Conservation (phyloP, 148 eudicot genomes). For the Camellia japonica region DNA sequence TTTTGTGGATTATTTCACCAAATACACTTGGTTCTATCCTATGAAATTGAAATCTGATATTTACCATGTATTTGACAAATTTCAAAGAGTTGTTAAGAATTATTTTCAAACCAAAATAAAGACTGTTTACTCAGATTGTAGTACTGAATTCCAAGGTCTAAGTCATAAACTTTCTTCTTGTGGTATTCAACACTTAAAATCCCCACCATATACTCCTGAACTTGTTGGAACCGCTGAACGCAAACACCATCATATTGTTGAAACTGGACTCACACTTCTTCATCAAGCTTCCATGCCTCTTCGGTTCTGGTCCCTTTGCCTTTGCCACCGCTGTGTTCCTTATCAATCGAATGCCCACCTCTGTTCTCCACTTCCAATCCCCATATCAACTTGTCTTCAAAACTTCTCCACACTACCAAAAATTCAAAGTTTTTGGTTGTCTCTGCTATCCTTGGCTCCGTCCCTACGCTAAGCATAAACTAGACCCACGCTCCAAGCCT, state of each 20-base stretch:
- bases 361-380: not conserved
- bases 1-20: not conserved
- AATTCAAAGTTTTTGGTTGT: not conserved
- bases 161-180: not conserved
- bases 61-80: not conserved
- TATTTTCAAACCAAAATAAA: not conserved
- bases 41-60: constrained; percentile 5
- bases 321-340: not conserved
- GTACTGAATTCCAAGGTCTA: not conserved
- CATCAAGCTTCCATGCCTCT: constrained; percentile 1
- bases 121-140: not conserved
- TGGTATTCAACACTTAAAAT: not conserved
- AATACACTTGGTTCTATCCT: constrained; percentile 1
- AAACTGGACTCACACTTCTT: not conserved
- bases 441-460: not conserved
- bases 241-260: not conserved
- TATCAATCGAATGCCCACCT: not conserved
- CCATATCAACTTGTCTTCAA: not conserved
- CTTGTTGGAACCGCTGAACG: not conserved
- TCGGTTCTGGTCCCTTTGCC: not conserved
- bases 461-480: not conserved
- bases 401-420: not conserved
- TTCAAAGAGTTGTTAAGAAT: not conserved
- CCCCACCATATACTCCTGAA: constrained; percentile 6
- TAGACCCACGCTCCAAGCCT: not conserved